These are phyloP conservation scores for Magnusiomyces fungicola DNA, from an alignment of 1,139 yeast species.

Conservation along the genomic window DNA sequence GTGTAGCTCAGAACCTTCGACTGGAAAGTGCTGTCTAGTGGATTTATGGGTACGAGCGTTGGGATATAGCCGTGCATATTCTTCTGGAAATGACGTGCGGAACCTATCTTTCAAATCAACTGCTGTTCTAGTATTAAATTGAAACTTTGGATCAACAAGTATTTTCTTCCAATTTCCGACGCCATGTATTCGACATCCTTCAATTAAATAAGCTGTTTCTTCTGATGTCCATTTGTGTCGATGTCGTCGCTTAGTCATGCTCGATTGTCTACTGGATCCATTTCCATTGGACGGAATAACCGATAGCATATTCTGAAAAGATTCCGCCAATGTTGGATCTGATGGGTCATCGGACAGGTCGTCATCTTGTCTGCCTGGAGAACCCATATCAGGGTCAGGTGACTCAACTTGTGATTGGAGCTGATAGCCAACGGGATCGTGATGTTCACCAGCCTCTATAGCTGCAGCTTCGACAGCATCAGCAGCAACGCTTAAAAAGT, in stretches of 20 bases:
- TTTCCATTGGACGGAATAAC: background rate
- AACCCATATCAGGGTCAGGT: too few relatives aligned
- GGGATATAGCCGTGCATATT: constrained; percentile 38
- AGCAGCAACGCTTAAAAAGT: background rate
- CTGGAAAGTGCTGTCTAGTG: constrained; percentile 21
- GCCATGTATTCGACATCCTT: constrained; percentile 39
- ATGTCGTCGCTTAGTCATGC: constrained; percentile 27
- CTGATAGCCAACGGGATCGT: constrained; percentile 4
- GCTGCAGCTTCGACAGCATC: constrained; percentile 1
- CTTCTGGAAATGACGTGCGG: constrained; percentile 40
- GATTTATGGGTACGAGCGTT: constrained; percentile 39
- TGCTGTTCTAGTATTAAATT: constrained; percentile 39
- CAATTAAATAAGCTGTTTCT: constrained; percentile 37
- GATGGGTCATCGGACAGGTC: background rate
- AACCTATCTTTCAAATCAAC: constrained; percentile 38
- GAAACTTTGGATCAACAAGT: constrained; percentile 34
- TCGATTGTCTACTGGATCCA: background rate
- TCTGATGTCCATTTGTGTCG: constrained; percentile 38
- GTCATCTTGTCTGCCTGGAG: background rate
- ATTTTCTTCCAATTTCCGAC: constrained; percentile 44
- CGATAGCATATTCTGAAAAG: background rate
- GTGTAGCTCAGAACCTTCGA: constrained; percentile 23
- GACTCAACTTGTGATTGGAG: constrained; percentile 1
- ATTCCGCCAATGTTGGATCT: too few relatives aligned
- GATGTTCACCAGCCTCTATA: constrained; percentile 8